phyloP scores from a whole-genome alignment of 257 asterid genomes.

The Verbena officinalis region DNA sequence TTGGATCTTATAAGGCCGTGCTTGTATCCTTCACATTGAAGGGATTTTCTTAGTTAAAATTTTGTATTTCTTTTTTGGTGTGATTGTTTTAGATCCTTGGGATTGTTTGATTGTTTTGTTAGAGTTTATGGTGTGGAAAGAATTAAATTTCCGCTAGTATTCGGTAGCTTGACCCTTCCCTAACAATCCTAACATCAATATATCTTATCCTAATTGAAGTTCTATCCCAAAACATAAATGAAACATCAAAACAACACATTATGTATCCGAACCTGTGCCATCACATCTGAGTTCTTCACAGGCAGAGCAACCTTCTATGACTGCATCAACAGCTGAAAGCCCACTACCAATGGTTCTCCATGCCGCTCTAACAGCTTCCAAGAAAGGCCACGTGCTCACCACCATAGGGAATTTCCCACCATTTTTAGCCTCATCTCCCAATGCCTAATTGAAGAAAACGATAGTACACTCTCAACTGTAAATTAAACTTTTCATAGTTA shows the following conservation, averaged over 20 bases:
- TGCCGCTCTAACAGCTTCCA: slow-evolving; percentile 92
- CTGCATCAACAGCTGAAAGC: slow-evolving; percentile 80
- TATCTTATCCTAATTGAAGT: neutral
- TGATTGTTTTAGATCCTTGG: too few relatives aligned
- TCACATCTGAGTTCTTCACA: slow-evolving; percentile 89
- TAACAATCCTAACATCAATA: slow-evolving; percentile 3
- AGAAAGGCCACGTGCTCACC: slow-evolving; percentile 96
- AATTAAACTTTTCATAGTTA: slow-evolving; percentile 3
- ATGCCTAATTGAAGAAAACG: slow-evolving; percentile 36
- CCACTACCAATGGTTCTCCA: slow-evolving; percentile 69
- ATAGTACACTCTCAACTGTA: neutral
- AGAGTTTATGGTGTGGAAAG: too few relatives aligned
- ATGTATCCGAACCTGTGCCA: slow-evolving; percentile 73
- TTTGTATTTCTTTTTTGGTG: too few relatives aligned
- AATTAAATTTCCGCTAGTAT: too few relatives aligned
- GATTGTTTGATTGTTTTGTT: too few relatives aligned
- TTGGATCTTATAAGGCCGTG: too few relatives aligned
- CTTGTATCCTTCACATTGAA: too few relatives aligned
- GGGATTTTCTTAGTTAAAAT: too few relatives aligned
- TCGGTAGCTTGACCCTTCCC: too few relatives aligned
- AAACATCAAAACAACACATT: neutral
- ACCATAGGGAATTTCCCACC: slow-evolving; percentile 63
- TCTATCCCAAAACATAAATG: too few relatives aligned
- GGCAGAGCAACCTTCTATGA: slow-evolving; percentile 85
- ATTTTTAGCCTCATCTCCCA: slow-evolving; percentile 48